Conservation (phyloP, 176 grass and related monocot genomes). For the Eremochloa ophiuroides region DNA sequence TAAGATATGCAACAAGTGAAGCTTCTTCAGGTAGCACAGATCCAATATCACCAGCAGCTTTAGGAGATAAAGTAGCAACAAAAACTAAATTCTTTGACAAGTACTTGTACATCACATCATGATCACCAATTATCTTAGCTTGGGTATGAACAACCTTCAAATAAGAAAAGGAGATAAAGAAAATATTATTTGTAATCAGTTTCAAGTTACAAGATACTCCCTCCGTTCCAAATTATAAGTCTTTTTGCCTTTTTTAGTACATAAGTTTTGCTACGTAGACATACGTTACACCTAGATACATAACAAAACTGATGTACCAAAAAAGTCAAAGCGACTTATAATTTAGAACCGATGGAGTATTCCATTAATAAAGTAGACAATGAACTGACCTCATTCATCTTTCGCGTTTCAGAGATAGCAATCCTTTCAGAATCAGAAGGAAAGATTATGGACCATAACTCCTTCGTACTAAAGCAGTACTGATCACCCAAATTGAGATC, state of each 20-base stretch:
- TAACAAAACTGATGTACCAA: no score
- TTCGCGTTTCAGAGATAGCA: conserved; percentile 65
- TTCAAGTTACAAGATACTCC: conserved; percentile 13
- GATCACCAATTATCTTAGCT: conserved; percentile 81
- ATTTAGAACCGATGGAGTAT: no score
- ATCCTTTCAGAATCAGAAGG: conserved; percentile 84
- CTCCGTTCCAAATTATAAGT: no score
- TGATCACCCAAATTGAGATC: conserved; percentile 38
- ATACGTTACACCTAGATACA: no score
- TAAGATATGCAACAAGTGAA: conserved; percentile 73
- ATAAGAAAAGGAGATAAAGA: conserved; percentile 1
- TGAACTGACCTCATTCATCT: conserved; percentile 76
- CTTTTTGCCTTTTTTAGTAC: no score
- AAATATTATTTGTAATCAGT: background rate
- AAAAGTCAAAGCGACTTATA: no score
- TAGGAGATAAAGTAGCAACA: conserved; percentile 90
- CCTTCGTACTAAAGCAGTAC: conserved; percentile 71
- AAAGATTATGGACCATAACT: conserved; percentile 87
- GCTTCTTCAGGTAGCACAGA: conserved; percentile 84
- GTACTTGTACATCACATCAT: conserved; percentile 99
- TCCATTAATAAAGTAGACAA: conserved; percentile 15
- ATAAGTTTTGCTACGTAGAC: no score
- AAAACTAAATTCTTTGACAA: conserved; percentile 94
- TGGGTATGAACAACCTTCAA: conserved; percentile 83
- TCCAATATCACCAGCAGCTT: conserved; percentile 86